These are phyloP conservation scores for Cucurbitaria berberidis DNA, from an alignment of 2,329 filamentous ascomycete genomes.

Conservation along the genomic window DNA sequence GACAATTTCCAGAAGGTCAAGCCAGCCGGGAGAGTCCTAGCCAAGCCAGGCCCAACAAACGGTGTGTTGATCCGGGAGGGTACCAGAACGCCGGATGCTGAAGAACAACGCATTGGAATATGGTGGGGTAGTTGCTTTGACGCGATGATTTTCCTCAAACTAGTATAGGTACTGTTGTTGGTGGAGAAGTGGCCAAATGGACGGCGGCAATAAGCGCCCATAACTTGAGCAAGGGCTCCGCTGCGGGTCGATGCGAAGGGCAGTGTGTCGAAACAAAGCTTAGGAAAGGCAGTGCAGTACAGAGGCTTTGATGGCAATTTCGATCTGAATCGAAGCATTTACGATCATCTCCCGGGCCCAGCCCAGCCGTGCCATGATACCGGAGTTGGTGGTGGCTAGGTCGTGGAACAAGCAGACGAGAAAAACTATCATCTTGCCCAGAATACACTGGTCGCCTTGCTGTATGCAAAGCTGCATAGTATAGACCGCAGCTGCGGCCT, in stretches of 20 bases:
- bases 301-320: constrained; percentile 6
- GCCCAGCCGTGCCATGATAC: background rate
- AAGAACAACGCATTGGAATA: background rate
- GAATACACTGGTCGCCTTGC: no score
- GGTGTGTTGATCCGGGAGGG: background rate
- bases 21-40: background rate
- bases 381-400: background rate
- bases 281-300: constrained; percentile 2
- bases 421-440: no score
- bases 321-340: no score
- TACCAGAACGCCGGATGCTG: background rate
- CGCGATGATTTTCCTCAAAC: background rate
- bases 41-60: background rate
- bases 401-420: no score
- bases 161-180: constrained; percentile 19
- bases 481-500: constrained; percentile 8
- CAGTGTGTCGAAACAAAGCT: constrained; percentile 6
- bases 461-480: background rate
- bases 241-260: constrained; percentile 9
- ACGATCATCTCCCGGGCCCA: no score
- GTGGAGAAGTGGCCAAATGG: constrained; percentile 28
- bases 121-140: background rate
- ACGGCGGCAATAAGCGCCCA: constrained; percentile 34
- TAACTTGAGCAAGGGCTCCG: constrained; percentile 16
- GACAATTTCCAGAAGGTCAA: background rate